Percentiles rank a stretch among this genome's conserved stretches.
These are phyloP conservation scores for Chaetomium globosum DNA, from an alignment of 2,329 filamentous ascomycete genomes.

Conservation along the genomic window DNA sequence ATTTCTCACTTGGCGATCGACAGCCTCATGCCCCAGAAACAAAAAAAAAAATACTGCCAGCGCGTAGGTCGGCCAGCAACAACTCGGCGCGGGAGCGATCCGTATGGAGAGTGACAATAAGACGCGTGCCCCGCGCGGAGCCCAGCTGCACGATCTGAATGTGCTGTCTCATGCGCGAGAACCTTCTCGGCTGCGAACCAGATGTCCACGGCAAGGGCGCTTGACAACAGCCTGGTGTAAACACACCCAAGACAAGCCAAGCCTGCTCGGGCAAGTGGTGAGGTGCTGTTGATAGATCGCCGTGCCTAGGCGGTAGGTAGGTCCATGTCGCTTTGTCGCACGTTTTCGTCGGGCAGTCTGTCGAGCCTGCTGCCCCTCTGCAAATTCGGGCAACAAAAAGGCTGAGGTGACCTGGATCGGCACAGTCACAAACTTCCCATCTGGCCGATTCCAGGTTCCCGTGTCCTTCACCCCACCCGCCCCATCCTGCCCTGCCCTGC, in stretches of 20 bases:
- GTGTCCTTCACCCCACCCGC: slow-evolving; percentile 18
- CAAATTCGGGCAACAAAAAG: slow-evolving; percentile 11
- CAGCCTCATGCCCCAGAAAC: not conserved
- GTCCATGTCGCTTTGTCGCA: not conserved
- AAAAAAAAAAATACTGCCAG: not conserved
- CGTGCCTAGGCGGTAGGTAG: not conserved
- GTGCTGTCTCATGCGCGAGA: slow-evolving; percentile 21
- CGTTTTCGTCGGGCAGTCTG: not conserved
- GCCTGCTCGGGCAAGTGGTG: not conserved
- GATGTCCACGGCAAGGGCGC: slow-evolving; percentile 22
- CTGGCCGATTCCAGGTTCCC: not conserved
- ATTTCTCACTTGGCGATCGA: not conserved
- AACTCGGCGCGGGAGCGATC: not conserved
- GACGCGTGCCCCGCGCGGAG: not conserved
- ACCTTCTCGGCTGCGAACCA: slow-evolving; percentile 12
- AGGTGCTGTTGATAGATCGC: not conserved
- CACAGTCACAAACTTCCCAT: slow-evolving; percentile 7
- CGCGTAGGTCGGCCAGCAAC: not conserved
- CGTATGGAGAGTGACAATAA: not conserved
- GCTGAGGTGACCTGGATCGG: not conserved
- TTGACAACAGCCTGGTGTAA: slow-evolving; percentile 16
- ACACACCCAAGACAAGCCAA: not conserved
- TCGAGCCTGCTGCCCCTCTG: slow-evolving; percentile 11
- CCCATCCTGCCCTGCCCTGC: slow-evolving; percentile 6
- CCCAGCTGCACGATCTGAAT: not conserved